phyloP scores from a whole-genome alignment of 2,329 filamentous ascomycete species.

The Ceratocystis papillata region DNA sequence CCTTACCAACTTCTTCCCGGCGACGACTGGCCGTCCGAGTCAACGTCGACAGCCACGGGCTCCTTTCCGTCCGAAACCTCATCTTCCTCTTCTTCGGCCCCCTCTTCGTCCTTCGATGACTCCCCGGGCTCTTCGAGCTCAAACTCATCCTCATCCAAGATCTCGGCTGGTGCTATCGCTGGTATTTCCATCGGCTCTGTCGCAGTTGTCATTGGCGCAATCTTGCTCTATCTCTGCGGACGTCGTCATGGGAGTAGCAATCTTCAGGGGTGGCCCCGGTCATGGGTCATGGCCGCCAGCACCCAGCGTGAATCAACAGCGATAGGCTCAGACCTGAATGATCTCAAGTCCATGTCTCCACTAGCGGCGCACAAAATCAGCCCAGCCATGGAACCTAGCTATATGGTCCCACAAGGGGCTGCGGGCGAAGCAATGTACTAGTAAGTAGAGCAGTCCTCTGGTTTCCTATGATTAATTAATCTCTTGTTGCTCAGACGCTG shows the following conservation, averaged over 20 bases:
- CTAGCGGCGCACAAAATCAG: not conserved
- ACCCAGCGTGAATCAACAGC: constrained; percentile 5
- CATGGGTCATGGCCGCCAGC: constrained; percentile 1
- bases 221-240: constrained; percentile 40
- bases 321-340: not conserved
- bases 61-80: constrained; percentile 18
- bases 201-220: constrained; percentile 36
- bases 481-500: not conserved
- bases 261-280: constrained; percentile 28
- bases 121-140: constrained; percentile 18
- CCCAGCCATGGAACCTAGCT: not conserved
- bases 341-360: constrained; percentile 11
- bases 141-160: constrained; percentile 16
- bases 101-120: constrained; percentile 21
- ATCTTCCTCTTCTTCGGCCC: constrained; percentile 22
- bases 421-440: not conserved
- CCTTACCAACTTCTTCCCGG: constrained; percentile 47
- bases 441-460: not conserved
- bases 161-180: constrained; percentile 43
- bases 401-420: not conserved
- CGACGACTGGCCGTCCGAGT: constrained; percentile 43
- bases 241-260: constrained; percentile 27
- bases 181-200: constrained; percentile 47
- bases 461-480: not conserved
- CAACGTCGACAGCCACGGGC: constrained; percentile 24